Evolutionary conservation across 78 protist genomes (phyloP), one percentile per base, ranked within the genome.

Genomic region (Diacronema lutheri): DNA sequence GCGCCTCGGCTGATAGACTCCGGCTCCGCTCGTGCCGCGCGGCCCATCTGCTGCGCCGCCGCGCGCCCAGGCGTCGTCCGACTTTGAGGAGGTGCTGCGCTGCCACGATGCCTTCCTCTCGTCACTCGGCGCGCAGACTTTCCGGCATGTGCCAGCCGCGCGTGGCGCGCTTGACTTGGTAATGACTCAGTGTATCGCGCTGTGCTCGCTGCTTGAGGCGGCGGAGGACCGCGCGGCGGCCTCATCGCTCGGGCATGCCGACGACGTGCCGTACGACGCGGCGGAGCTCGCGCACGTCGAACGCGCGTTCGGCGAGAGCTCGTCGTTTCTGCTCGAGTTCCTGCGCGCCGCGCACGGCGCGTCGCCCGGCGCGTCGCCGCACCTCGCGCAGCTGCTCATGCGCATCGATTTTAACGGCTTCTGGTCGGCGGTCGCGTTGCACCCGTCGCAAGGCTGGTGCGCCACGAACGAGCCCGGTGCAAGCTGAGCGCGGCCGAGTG

Each of bases 401-500:
- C 76, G 76, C 50, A 29, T 68, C 33, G 20, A 68, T 20, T 68
- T 68, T n/a, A 68, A 68, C 76, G 68, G 50, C 50, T 44, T 44
- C 50, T 44, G 3, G 16, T 44, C 50, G 16, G 50, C 50, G 50
- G 50, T n/a, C n/a, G n/a, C n/a, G n/a, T n/a, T n/a, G n/a, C n/a
- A n/a, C n/a, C n/a, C n/a, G n/a, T n/a, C n/a, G n/a, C n/a, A n/a
- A n/a, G n/a, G n/a, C n/a, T n/a, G n/a, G n/a, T n/a, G n/a, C n/a
- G n/a, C n/a, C n/a, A n/a, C n/a, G n/a, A n/a, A n/a, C n/a, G n/a
- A n/a, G n/a, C n/a, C n/a, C n/a, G n/a, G n/a, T n/a, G n/a, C n/a
- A n/a, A n/a, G n/a, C n/a, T n/a, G n/a, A n/a, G n/a, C n/a, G n/a
- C n/a, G n/a, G n/a, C n/a, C n/a, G n/a, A n/a, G n/a, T n/a, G n/a